Conservation (phyloP, 306 rosid species). For the Pueraria montana region DNA sequence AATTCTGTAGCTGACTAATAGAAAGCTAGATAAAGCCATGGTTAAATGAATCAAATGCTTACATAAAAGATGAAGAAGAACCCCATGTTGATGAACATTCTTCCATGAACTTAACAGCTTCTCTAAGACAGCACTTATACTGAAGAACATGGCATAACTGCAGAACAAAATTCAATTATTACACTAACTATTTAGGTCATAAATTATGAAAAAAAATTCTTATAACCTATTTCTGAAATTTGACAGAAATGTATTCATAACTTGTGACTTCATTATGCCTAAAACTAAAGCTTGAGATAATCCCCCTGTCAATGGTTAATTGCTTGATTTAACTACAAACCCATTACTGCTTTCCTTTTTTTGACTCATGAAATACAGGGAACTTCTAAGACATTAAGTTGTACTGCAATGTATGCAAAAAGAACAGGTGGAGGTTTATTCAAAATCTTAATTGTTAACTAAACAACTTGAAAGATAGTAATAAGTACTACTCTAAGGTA, state of each 20-base stretch:
- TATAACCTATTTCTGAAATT: not conserved
- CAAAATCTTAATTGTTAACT: constrained; percentile 28
- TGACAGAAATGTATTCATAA: constrained; percentile 9
- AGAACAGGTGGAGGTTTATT: not conserved
- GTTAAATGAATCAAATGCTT: constrained; percentile 46
- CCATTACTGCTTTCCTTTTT: constrained; percentile 5
- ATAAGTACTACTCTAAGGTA: not conserved
- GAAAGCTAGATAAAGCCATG: constrained; percentile 25
- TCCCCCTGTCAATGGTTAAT: constrained; percentile 15
- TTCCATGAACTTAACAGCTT: constrained; percentile 91
- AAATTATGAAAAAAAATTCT: constrained; percentile 22
- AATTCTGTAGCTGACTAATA: constrained; percentile 29
- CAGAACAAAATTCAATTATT: constrained; percentile 49
- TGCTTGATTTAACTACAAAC: not conserved
- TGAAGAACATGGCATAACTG: constrained; percentile 97
- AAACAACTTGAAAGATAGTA: constrained; percentile 17
- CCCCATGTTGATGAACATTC: constrained; percentile 81
- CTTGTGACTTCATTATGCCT: not conserved
- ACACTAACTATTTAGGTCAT: constrained; percentile 15
- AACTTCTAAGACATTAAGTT: not conserved
- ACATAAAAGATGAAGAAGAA: constrained; percentile 75
- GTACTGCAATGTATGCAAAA: not conserved
- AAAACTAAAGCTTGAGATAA: constrained; percentile 34
- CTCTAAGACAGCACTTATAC: constrained; percentile 73
- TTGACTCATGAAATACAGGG: constrained; percentile 22